Conservation (phyloP, 495 filamentous ascomycete genomes). For the Stereocaulon alpinum region DNA sequence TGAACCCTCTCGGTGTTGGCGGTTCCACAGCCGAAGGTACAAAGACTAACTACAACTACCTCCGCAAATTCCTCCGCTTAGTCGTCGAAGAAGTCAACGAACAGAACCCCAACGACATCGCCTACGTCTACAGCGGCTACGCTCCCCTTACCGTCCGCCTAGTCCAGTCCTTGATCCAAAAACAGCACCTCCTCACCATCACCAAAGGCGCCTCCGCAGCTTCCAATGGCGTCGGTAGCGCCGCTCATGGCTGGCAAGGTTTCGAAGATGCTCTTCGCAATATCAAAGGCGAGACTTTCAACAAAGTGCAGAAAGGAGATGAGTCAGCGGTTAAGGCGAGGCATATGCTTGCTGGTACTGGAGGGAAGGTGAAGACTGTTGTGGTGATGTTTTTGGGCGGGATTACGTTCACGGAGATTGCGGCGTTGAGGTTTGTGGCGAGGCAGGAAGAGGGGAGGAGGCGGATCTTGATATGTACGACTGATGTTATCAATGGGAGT, state of each 20-base stretch:
- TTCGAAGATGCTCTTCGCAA: slow-evolving; percentile 85
- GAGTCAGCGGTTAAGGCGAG: slow-evolving; percentile 88
- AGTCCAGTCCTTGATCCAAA: slow-evolving; percentile 91
- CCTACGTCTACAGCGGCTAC: slow-evolving; percentile 95
- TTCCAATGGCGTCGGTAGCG: slow-evolving; percentile 42
- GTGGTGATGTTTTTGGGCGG: slow-evolving; percentile 93
- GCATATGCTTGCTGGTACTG: slow-evolving; percentile 61
- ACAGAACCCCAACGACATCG: slow-evolving; percentile 89
- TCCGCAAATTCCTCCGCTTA: slow-evolving; percentile 74
- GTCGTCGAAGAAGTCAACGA: slow-evolving; percentile 97
- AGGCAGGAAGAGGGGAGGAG: slow-evolving; percentile 72
- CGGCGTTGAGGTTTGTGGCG: slow-evolving; percentile 83
- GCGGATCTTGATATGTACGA: slow-evolving; percentile 86
- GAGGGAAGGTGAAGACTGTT: slow-evolving; percentile 65
- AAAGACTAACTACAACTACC: slow-evolving; percentile 83
- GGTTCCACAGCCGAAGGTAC: slow-evolving; percentile 43
- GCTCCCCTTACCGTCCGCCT: slow-evolving; percentile 87
- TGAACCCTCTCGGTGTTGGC: slow-evolving; percentile 49
- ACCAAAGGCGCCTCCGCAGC: slow-evolving; percentile 42
- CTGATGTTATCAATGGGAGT: slow-evolving; percentile 80
- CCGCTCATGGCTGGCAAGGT: slow-evolving; percentile 74
- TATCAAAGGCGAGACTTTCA: slow-evolving; percentile 77
- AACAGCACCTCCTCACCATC: slow-evolving; percentile 54
- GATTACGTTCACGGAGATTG: slow-evolving; percentile 91
- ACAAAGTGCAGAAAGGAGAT: slow-evolving; percentile 84